Conservation (phyloP, 805 yeast species). For the Metschnikowia noctiluminum region DNA sequence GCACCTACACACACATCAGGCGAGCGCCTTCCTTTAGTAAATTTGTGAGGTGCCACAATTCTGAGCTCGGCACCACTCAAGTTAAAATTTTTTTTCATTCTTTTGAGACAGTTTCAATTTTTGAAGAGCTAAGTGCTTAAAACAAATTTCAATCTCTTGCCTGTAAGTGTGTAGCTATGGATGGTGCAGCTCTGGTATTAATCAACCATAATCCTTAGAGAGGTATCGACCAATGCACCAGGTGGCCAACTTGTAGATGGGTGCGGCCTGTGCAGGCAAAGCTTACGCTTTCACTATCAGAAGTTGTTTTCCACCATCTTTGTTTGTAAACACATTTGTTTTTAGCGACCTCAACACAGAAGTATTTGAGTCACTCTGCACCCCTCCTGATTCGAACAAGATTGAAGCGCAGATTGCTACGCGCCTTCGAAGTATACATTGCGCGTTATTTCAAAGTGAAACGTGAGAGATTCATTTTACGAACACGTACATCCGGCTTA, state of each 20-base stretch:
- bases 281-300: slow-evolving; percentile 8
- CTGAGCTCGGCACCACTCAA: no score
- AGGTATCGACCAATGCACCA: not conserved
- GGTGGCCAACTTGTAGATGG: not conserved
- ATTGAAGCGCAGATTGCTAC: not conserved
- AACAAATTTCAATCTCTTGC: no score
- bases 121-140: no score
- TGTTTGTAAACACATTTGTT: not conserved
- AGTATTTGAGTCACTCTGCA: no score
- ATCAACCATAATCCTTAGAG: not conserved
- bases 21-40: no score
- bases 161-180: no score
- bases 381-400: no score
- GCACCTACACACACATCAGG: no score
- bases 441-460: not conserved
- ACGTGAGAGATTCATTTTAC: not conserved
- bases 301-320: not conserved
- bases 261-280: slow-evolving; percentile 4
- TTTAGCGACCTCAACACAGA: not conserved
- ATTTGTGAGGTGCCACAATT: no score
- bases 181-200: no score
- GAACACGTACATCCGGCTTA: not conserved
- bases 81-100: no score
- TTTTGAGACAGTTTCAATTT: no score
- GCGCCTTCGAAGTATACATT: not conserved